Evolutionary conservation across 2,329 filamentous ascomycete genomes (phyloP).

Genomic region (Verticillium dahliae): DNA sequence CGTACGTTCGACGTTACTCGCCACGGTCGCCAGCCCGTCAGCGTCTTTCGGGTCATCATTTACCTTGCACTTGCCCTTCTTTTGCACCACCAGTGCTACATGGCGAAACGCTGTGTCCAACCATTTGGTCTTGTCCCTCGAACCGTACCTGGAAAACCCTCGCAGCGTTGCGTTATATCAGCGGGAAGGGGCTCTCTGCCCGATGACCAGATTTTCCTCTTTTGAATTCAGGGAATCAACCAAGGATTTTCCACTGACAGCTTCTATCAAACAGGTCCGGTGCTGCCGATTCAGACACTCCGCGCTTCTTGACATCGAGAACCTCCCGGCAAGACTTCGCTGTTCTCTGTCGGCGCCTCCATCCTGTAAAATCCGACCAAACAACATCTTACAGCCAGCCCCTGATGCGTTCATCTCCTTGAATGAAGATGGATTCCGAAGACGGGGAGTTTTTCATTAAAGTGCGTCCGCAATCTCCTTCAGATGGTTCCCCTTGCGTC

Average conservation of each 20-base stretch:
- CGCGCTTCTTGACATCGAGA: background rate
- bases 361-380: background rate
- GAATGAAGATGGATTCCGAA: conserved; percentile 74
- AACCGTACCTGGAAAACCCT: background rate
- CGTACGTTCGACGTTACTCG: background rate
- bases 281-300: background rate
- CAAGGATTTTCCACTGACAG: background rate
- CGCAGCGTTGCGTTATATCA: background rate
- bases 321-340: background rate
- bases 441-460: conserved; percentile 87
- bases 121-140: background rate
- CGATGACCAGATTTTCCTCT: background rate
- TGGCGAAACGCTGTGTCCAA: background rate
- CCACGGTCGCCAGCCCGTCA: background rate
- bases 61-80: background rate
- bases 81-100: background rate
- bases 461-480: conserved; percentile 40
- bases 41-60: background rate
- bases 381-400: conserved; percentile 2
- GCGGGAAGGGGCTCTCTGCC: background rate
- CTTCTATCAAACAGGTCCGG: background rate
- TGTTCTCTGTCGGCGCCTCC: background rate
- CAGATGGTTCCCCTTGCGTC: conserved; percentile 7
- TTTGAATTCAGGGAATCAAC: too few relatives aligned
- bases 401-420: conserved; percentile 43